phyloP scores from a whole-genome alignment of 768 basidiomycete species.

The Hygrophorus pudorinus region DNA sequence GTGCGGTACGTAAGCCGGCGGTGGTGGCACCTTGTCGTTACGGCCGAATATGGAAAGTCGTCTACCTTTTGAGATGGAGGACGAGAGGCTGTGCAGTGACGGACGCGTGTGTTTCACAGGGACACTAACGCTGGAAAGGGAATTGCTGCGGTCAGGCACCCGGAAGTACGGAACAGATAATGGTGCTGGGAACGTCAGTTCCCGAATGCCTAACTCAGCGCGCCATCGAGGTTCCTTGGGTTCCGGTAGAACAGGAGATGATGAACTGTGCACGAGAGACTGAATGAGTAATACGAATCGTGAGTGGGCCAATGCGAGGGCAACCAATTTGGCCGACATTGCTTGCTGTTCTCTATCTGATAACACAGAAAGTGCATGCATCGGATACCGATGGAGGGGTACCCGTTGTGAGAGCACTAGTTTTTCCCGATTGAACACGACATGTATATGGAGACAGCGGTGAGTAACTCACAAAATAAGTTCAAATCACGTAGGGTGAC shows the following conservation, averaged over 20 bases:
- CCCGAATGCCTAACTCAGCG: constrained; percentile 29
- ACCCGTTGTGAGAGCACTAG: constrained; percentile 57
- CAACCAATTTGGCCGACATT: constrained; percentile 28
- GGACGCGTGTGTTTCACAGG: background rate
- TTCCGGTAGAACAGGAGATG: constrained; percentile 35
- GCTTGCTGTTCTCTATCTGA: constrained; percentile 27
- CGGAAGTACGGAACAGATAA: constrained; percentile 33
- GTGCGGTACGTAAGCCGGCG: constrained; percentile 36
- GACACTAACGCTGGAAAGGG: background rate
- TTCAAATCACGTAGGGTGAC: constrained; percentile 51
- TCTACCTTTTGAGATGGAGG: constrained; percentile 12
- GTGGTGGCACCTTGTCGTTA: constrained; percentile 22
- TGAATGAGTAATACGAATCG: constrained; percentile 69
- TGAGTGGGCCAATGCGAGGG: constrained; percentile 55
- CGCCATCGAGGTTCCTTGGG: constrained; percentile 27
- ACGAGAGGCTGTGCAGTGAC: constrained; percentile 9
- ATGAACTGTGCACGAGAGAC: constrained; percentile 57
- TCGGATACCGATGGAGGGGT: constrained; percentile 62
- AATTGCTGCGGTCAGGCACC: background rate
- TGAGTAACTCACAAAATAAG: constrained; percentile 46
- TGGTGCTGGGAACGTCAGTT: constrained; percentile 69
- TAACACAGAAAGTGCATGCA: constrained; percentile 49
- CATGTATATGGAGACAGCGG: background rate
- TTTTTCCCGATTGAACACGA: constrained; percentile 9
- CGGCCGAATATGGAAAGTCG: constrained; percentile 29